Evolutionary conservation across 192 early-diverging fungal genomes (phyloP), one percentile per base, ranked within the genome.

Genomic region (Chytriomyces sp.): DNA sequence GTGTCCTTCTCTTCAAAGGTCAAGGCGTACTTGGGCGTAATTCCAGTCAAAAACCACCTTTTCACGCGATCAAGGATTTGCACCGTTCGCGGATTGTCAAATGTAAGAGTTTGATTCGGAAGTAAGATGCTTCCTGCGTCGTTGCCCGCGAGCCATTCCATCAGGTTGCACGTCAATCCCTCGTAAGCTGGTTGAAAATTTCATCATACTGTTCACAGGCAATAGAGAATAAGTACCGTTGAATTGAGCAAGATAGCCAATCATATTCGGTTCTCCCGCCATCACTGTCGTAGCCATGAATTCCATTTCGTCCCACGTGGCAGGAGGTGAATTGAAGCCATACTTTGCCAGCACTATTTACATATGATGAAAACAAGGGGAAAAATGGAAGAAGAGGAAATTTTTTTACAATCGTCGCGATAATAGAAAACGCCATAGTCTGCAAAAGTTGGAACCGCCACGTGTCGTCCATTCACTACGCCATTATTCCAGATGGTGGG

Each of bases 301-400:
- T 44, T 77, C 76, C 74, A 77, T 75, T 30, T 77, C 76, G 37
- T 77, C 76, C 72, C 72, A 75, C 30, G 76, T 77, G 30, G 37
- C 7, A 12, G 70, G 70, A 8, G 64, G 64, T 8, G 28, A 28
- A 7, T 12, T 12, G 44, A 30, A 66, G 39, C 33, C 33, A 44
- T 66, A 66, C 30, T 66, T 66, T n/a, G 64, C 64, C 40, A 66
- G 64, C 40, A 66, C 57, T 58, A 4, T 17, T 26, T 22, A 3
- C 22, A 58, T 17, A 58, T 22, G 14, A 22, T 17, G 28, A 58
- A 30, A 4, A 22, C 17, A 12, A 25, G 28, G 28, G 28, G 1
- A 22, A 30, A 58, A 17, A 2, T 17, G 19, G 57, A 1, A 2
- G 57, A 58, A 58, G 57, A 58, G 12, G 28, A 58, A 58, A 58